These are phyloP conservation scores for Dendrobium catenatum DNA, from an alignment of 106 monocot genomes.

Conservation along the genomic window DNA sequence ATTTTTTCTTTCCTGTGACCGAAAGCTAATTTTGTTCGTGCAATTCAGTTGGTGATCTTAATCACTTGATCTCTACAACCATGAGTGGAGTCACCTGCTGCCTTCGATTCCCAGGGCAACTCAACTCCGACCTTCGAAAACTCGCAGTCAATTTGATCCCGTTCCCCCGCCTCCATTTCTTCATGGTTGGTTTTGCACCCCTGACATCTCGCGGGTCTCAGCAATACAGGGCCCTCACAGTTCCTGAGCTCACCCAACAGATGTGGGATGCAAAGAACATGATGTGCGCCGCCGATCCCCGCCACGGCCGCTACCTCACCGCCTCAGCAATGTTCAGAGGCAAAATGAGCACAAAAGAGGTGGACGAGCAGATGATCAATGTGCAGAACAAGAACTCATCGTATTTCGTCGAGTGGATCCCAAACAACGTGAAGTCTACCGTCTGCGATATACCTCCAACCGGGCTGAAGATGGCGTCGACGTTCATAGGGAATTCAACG, in stretches of 20 bases:
- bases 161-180: conserved; percentile 24
- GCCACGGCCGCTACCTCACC: conserved; percentile 43
- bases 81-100: conserved; percentile 23
- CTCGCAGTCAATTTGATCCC: conserved; percentile 20
- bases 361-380: conserved; percentile 56
- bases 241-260: conserved; percentile 44
- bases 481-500: too few species aligned
- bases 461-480: conserved; percentile 13
- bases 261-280: conserved; percentile 59
- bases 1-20: background rate
- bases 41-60: conserved; percentile 19
- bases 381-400: conserved; percentile 62
- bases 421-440: conserved; percentile 50
- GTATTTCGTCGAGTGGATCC: conserved; percentile 58
- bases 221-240: conserved; percentile 43
- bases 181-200: conserved; percentile 28
- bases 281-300: conserved; percentile 47
- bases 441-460: conserved; percentile 49
- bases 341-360: conserved; percentile 58
- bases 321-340: conserved; percentile 49
- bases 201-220: conserved; percentile 40
- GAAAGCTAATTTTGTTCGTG: background rate
- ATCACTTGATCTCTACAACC: conserved; percentile 18
- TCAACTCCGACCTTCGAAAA: conserved; percentile 23
- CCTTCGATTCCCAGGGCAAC: conserved; percentile 18